phyloP scores from a whole-genome alignment of 1,139 yeast species.

The Pneumocystis canis region DNA sequence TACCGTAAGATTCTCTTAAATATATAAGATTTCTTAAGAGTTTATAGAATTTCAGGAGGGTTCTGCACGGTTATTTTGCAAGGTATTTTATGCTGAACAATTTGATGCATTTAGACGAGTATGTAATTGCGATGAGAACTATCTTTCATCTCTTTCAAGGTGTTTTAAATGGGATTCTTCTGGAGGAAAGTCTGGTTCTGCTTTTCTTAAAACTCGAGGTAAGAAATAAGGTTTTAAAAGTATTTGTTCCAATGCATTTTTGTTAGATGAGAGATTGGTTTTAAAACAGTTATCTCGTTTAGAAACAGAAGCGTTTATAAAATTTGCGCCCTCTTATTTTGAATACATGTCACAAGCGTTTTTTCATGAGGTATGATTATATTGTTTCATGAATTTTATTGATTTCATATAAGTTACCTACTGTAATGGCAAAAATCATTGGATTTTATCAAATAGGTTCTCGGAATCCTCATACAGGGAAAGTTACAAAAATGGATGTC shows the following conservation, averaged over 20 bases:
- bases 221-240: not conserved
- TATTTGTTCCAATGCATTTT: conserved; percentile 5
- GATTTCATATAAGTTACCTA: conserved; percentile 38
- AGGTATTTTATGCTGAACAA: conserved; percentile 88
- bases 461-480: conserved; percentile 60
- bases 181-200: conserved; percentile 95
- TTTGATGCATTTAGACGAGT: conserved; percentile 83
- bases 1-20: conserved; percentile 33
- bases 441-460: conserved; percentile 92
- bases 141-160: conserved; percentile 76
- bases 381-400: not conserved
- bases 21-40: not conserved
- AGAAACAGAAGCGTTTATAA: conserved; percentile 85
- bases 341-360: conserved; percentile 91
- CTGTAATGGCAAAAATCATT: conserved; percentile 83
- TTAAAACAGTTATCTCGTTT: conserved; percentile 77
- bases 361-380: conserved; percentile 46
- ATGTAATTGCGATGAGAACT: conserved; percentile 64
- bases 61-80: conserved; percentile 69
- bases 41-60: conserved; percentile 57
- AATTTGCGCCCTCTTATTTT: conserved; percentile 92
- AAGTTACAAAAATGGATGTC: conserved; percentile 72
- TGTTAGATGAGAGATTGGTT: conserved; percentile 74
- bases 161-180: conserved; percentile 91
- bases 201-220: conserved; percentile 59